These are phyloP conservation scores for Neonectria coccinea DNA, from an alignment of 2,329 filamentous ascomycete genomes.

Conservation along the genomic window DNA sequence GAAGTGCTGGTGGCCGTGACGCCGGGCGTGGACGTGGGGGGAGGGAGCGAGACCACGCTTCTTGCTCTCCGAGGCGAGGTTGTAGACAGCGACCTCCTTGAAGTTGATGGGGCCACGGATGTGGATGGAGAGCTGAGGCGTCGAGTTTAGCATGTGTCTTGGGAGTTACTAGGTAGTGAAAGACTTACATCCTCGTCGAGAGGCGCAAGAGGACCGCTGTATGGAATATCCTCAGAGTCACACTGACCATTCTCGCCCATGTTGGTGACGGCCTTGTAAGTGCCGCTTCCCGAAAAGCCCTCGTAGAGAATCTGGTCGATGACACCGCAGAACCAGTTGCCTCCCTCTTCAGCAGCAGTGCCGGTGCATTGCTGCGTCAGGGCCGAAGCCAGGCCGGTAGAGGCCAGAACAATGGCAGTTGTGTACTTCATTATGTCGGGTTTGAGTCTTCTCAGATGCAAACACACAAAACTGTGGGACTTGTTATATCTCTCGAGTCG, in stretches of 20 bases:
- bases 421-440: slow-evolving; percentile 49
- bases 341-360: slow-evolving; percentile 52
- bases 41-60: slow-evolving; percentile 43
- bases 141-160: background rate
- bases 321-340: slow-evolving; percentile 75
- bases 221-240: slow-evolving; percentile 62
- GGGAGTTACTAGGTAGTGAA: background rate
- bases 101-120: slow-evolving; percentile 77
- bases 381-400: slow-evolving; percentile 47
- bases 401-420: slow-evolving; percentile 44
- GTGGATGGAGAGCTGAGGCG: slow-evolving; percentile 75
- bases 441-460: background rate
- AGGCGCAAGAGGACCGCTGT: slow-evolving; percentile 72
- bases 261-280: slow-evolving; percentile 71
- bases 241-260: slow-evolving; percentile 71
- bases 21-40: slow-evolving; percentile 48
- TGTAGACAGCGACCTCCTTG: slow-evolving; percentile 77
- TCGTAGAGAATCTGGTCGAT: slow-evolving; percentile 76
- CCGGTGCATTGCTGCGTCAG: slow-evolving; percentile 53
- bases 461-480: background rate
- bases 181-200: slow-evolving; percentile 75
- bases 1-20: slow-evolving; percentile 62
- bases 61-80: slow-evolving; percentile 55
- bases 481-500: background rate
- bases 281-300: slow-evolving; percentile 69